Percentiles rank a stretch among this genome's conserved stretches.
Conservation (phyloP, 192 early-diverging fungal genomes). For the Chytriomyces hyalinus region DNA sequence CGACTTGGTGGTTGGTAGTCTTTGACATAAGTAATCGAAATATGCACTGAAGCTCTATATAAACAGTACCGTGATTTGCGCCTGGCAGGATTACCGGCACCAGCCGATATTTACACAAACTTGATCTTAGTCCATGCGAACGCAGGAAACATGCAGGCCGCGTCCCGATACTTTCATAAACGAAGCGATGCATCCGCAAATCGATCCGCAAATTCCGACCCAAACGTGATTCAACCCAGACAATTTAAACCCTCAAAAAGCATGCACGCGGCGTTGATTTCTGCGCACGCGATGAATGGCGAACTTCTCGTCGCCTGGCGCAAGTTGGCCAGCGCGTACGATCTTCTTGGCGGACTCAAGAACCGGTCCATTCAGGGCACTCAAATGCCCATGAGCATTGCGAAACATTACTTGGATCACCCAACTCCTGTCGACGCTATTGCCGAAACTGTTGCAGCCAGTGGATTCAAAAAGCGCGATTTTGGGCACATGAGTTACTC, state of each 20-base stretch:
- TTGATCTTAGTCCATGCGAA: slow-evolving; percentile 5
- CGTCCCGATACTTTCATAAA: slow-evolving; percentile 12
- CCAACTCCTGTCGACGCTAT: neutral
- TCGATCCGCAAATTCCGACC: neutral
- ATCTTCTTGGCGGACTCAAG: neutral
- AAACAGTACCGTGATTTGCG: slow-evolving; percentile 22
- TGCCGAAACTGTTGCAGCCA: neutral
- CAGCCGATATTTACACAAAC: slow-evolving; percentile 1
- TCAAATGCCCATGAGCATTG: neutral
- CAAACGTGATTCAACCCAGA: neutral
- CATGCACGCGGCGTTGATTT: slow-evolving; percentile 19
- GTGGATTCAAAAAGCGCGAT: no score
- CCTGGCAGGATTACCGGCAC: slow-evolving; percentile 7
- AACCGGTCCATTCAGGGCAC: neutral
- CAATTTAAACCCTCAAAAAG: slow-evolving; percentile 11
- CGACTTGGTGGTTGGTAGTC: neutral
- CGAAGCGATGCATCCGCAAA: neutral
- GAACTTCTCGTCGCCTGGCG: slow-evolving; percentile 13
- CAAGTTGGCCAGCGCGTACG: neutral
- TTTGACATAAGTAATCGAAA: neutral
- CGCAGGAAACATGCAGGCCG: slow-evolving; percentile 15
- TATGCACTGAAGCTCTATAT: neutral
- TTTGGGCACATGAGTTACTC: no score
- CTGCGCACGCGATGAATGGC: slow-evolving; percentile 5
- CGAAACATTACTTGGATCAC: neutral